A percentile compares a stretch with the other conserved stretches of the same genome.
Evolutionary conservation across 176 grass and related monocot genomes (phyloP).

Genomic region (Phoenix dactylifera): DNA sequence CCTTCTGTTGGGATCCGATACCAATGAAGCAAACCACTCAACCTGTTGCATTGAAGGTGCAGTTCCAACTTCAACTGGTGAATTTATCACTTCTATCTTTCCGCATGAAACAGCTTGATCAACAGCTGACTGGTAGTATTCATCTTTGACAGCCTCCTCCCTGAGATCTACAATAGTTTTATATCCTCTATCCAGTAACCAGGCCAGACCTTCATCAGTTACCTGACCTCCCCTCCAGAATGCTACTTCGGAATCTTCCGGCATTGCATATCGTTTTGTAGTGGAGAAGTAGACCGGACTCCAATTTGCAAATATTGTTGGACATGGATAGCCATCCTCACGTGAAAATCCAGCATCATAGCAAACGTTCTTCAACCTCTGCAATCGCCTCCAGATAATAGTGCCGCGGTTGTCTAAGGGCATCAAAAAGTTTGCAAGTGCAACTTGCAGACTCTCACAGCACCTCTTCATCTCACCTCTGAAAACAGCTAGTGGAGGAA

Average conservation of each 20-base stretch:
- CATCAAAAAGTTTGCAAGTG: slow-evolving; percentile 52
- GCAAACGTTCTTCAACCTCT: slow-evolving; percentile 81
- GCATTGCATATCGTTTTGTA: slow-evolving; percentile 32
- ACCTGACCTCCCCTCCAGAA: slow-evolving; percentile 97
- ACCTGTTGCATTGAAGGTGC: slow-evolving; percentile 70
- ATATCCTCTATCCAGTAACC: slow-evolving; percentile 68
- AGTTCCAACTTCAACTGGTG: slow-evolving; percentile 79
- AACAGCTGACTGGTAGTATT: slow-evolving; percentile 50
- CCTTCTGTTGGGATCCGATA: slow-evolving; percentile 44
- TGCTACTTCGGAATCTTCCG: slow-evolving; percentile 63
- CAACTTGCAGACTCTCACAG: slow-evolving; percentile 86
- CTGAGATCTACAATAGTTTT: slow-evolving; percentile 85
- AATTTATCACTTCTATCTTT: slow-evolving; percentile 76
- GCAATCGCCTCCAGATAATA: slow-evolving; percentile 65
- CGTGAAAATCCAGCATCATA: slow-evolving; percentile 87
- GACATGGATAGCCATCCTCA: slow-evolving; percentile 60
- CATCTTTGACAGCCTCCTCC: slow-evolving; percentile 62
- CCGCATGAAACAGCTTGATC: slow-evolving; percentile 53
- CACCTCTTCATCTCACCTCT: slow-evolving; percentile 89
- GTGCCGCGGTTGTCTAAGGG: slow-evolving; percentile 31
- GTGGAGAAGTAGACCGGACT: slow-evolving; percentile 50
- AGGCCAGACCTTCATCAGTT: slow-evolving; percentile 66
- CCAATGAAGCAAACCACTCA: slow-evolving; percentile 58
- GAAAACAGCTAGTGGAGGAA: slow-evolving; percentile 70
- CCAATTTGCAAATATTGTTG: slow-evolving; percentile 91